Evolutionary conservation across 2,329 filamentous ascomycete genomes (phyloP).

Genomic region (Anthostomella pinea): DNA sequence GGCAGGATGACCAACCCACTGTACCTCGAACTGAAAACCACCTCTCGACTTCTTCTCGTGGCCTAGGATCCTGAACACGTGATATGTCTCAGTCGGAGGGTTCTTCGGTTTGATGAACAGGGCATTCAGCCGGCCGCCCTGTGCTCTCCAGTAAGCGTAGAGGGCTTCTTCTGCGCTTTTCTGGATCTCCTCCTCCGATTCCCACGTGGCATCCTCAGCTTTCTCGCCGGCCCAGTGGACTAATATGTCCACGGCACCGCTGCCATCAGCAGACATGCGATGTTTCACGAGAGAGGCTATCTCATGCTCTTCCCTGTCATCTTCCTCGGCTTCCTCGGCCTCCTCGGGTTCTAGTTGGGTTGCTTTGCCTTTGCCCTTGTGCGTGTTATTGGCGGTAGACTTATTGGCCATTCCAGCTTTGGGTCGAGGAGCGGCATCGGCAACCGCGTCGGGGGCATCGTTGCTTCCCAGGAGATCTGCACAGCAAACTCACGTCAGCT

Average conservation of each 20-base stretch:
- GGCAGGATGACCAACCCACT: conserved; percentile 33
- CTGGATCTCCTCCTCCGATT: conserved; percentile 34
- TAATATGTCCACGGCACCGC: conserved; percentile 28
- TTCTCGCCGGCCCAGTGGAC: conserved; percentile 31
- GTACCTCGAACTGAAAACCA: conserved; percentile 30
- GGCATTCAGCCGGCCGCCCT: conserved; percentile 29
- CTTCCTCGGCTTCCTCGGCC: conserved; percentile 10
- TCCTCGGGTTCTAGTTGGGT: conserved; percentile 5
- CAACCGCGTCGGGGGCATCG: not conserved
- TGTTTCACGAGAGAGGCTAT: conserved; percentile 27
- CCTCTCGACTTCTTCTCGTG: conserved; percentile 28
- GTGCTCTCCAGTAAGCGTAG: conserved; percentile 33
- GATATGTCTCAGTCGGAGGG: conserved; percentile 25
- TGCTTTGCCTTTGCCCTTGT: conserved; percentile 17
- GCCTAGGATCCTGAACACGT: conserved; percentile 27
- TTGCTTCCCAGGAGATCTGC: conserved; percentile 8
- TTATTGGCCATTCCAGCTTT: no score
- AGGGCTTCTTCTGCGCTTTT: conserved; percentile 31
- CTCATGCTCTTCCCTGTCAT: conserved; percentile 26
- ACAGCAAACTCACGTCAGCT: no score
- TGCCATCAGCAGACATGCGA: conserved; percentile 19
- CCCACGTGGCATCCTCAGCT: conserved; percentile 31
- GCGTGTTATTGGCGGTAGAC: conserved; percentile 2
- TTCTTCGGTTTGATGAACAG: conserved; percentile 29
- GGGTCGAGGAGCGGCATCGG: conserved; percentile 8